Evolutionary conservation across 352 stramenopile genomes (phyloP), one percentile per base, ranked within the genome.

Genomic region (Globisporangium perplexum): DNA sequence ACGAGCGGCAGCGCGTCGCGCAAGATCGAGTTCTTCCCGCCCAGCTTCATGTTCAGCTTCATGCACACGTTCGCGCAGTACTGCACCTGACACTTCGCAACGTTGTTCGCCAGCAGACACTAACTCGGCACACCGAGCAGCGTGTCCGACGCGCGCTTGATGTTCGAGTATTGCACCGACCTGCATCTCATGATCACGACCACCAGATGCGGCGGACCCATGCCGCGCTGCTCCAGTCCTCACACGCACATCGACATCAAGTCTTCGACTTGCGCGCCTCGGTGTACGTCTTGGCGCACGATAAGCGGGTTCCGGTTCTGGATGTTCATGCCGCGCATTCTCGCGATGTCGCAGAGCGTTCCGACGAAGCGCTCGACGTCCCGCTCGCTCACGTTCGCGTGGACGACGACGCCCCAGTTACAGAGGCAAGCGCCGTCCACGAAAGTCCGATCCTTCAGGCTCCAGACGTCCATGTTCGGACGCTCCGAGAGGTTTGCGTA

Each of bases 11-110:
- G 62, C 2, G 57, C 56, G 18, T 81, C 68, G 24, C 61, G 47
- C 33, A 89, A 30, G 11, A 79, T 65, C 18, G 67, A 74, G 57
- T 90, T 91, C 56, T 88, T 71, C 11, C 79, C 79, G 18, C 69
- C 69, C 20, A 93, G 62, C 66, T 93, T 93, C 65, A 81, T 69
- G 53, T 93, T 90, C 15, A 93, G 79, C 56, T 90, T 86, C 24
- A 88, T 55, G 12, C 70, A 74, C 6, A 94, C 61, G 47, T 94
- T 92, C 1, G 61, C 68, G 20, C 69, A 72, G 57, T 90, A 92
- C 55, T 86, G 74, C 0, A 62, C 58, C 14, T 80, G 80, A 1
- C 68, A 61, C 38, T 62, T 71, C 3, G 45, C 26, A 11, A 89
- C 61, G 38, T 88, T 73, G 41, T 69, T 62, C 0, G 65, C 66